Evolutionary conservation across 257 asterid species (phyloP).

Genomic region (Solanum virginianum): DNA sequence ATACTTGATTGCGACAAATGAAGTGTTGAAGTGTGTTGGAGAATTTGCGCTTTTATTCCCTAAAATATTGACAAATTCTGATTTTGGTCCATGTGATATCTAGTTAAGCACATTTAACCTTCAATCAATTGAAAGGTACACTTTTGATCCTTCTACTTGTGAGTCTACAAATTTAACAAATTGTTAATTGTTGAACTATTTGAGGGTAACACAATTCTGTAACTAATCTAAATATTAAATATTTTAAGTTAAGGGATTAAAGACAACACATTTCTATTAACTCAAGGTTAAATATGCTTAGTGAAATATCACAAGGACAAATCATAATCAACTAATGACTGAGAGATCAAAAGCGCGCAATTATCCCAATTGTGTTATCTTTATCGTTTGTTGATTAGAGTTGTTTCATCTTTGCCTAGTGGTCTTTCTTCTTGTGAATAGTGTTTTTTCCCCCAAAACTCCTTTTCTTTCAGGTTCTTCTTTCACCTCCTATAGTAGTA

Average conservation of each 20-base stretch:
- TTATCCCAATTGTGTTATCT: background rate
- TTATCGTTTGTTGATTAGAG: background rate
- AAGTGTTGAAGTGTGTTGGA: background rate
- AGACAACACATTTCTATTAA: background rate
- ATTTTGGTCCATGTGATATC: background rate
- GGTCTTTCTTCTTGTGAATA: background rate
- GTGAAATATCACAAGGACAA: background rate
- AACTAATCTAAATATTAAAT: background rate
- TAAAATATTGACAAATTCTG: background rate
- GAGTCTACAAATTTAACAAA: background rate
- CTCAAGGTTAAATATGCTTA: background rate
- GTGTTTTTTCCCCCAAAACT: background rate
- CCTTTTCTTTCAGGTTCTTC: conserved; percentile 59
- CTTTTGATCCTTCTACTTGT: background rate
- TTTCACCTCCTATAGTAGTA: conserved; percentile 96
- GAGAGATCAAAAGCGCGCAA: background rate
- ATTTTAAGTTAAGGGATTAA: background rate
- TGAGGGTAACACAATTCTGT: background rate
- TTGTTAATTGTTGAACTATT: background rate
- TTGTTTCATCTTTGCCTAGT: background rate
- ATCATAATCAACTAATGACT: background rate
- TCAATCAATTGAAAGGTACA: background rate
- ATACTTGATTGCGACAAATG: background rate
- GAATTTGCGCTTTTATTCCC: background rate
- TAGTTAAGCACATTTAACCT: background rate